Base-by-base conservation (phyloP, 2,329 filamentous ascomycete genomes). In the Penicillium sp. region DNA sequence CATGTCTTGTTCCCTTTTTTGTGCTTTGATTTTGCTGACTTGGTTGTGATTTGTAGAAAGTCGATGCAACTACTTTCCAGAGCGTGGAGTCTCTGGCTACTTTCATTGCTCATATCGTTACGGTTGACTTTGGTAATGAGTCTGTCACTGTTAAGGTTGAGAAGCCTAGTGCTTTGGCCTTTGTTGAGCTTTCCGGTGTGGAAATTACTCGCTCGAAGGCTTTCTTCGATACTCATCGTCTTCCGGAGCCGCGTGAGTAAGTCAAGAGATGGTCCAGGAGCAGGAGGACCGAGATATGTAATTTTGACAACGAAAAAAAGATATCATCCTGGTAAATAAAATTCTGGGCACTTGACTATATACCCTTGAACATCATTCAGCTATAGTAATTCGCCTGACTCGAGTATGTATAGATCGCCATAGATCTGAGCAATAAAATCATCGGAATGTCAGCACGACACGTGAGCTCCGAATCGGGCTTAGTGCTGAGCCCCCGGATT, bases 81-180 rank as follows among this genome's bases (percentile, higher is more conserved):
- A 81, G 78, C 0, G 74, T 82, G 14, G 79, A 82, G 64, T 76
- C 79, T 5, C 65, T 81, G 48, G 79, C 78, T 29, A 79, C 78
- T 2, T 75, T 74, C 22, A 69, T 81, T 29, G 77, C 77, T 29
- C 72, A 72, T 45, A 77, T 76, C 50, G 75, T 73, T 39, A 79
- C 77, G 13, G 65, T 77, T 51, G 71, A 75, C 34, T 78, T 76
- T 60, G 72, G 67, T 9, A 73, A 80, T 50, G 71, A 76, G 44
- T 68, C 74, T 47, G 75, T 80, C 29, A 80, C 76, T 2, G 77
- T 81, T 4, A 65, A 61, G 42, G 74, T 79, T 18, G 76, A 81
- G 57, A 81, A 82, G 59, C 78, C 78, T 10, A 80, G 75, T 58
- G 79, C 79, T 18, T 61, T 81, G 55, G 72, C 78, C 3, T 78